Conservation (phyloP, 176 grass and related monocot genomes). For the Musa troglodytarum region DNA sequence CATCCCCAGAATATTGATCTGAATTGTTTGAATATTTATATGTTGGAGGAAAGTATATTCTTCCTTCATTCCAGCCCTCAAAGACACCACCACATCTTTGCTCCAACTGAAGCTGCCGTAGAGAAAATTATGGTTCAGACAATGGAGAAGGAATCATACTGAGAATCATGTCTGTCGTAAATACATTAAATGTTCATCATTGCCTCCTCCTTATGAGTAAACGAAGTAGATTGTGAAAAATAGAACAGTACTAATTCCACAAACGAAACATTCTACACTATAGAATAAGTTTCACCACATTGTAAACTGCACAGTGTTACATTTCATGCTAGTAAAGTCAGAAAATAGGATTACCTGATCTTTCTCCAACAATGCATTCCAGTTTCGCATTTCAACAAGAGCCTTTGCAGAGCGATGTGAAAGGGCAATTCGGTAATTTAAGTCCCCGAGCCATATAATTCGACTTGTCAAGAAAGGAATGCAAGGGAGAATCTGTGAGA, state of each 20-base stretch:
- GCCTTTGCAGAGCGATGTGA: conserved; percentile 5
- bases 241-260: neutral
- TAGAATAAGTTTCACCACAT: neutral
- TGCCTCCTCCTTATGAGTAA: neutral
- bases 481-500: no score
- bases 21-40: conserved; percentile 13
- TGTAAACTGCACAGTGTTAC: neutral
- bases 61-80: conserved; percentile 13
- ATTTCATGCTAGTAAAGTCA: neutral
- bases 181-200: neutral
- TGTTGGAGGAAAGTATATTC: conserved; percentile 13
- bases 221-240: neutral
- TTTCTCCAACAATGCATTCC: conserved; percentile 10
- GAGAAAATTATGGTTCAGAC: neutral
- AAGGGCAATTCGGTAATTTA: conserved; percentile 11
- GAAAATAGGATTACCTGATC: neutral
- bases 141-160: neutral
- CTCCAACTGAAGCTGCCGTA: conserved; percentile 2
- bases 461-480: neutral
- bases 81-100: conserved; percentile 9
- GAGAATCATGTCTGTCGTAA: neutral
- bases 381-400: conserved; percentile 3
- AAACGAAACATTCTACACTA: neutral
- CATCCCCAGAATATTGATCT: conserved; percentile 8
- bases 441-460: conserved; percentile 2